Evolutionary conservation across 352 stramenopile genomes (phyloP), one percentile per base, ranked within the genome.

Genomic region (Phytophthora boehmeriae): DNA sequence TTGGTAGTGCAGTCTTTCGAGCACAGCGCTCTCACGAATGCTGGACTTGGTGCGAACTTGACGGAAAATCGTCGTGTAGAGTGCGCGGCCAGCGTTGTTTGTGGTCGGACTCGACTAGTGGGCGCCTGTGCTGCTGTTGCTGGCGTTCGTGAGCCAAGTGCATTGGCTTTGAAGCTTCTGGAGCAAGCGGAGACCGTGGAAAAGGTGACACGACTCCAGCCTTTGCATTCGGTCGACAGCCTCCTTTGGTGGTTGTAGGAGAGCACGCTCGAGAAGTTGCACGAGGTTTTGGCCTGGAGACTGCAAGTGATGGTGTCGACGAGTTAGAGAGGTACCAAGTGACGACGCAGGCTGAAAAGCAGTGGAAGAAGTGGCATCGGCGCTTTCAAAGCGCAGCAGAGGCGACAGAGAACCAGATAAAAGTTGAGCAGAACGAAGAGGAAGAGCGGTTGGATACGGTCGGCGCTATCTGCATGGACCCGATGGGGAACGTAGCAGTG

Each of bases 401-500:
- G 16, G 22, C n/a, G 20, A 17, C 10, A 16, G 51, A 56, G n/a
- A 55, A 20, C 14, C 14, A 51, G 27, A 38, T 2, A 5, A 25
- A 55, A 13, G n/a, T 44, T 9, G 47, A 61, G 0, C 45, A 60
- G 0, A 25, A 57, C 17, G 50, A 60, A 4, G 17, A 41, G 0
- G 47, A 77, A 5, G 19, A 64, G 13, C 59, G 52, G 1, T 43
- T 90, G 27, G 83, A 90, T 59, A 92, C 83, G 0, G 83, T 92
- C 1, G 83, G 83, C 0, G 77, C 71, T 4, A 70, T 92, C 34
- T 88, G 79, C 39, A 60, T 92, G 30, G 83, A 92, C 28, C 58
- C 57, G 0, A 58, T 56, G 5, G 80, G 83, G 13, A 82, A 83
- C 53, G 66, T 88, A 8, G 80, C 80, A 5, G 75, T 79, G 8